phyloP scores from a whole-genome alignment of 2,329 filamentous ascomycete genomes.

The Annulohypoxylon truncatum region DNA sequence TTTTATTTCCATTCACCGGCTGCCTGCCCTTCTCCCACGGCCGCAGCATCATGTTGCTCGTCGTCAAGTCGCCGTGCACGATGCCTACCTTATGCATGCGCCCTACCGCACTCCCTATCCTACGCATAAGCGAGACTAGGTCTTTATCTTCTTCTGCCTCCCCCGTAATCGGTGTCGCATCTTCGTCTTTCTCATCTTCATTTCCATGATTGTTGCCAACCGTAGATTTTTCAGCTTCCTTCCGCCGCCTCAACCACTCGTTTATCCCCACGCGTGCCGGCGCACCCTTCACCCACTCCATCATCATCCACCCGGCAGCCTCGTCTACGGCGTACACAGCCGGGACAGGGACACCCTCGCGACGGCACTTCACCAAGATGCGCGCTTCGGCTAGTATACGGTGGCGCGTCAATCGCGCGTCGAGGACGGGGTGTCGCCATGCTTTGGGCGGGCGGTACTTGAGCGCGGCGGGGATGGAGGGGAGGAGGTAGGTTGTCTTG shows the following conservation, averaged over 20 bases:
- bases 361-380: slow-evolving; percentile 80
- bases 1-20: slow-evolving; percentile 25
- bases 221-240: slow-evolving; percentile 49
- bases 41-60: slow-evolving; percentile 92
- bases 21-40: slow-evolving; percentile 50
- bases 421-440: slow-evolving; percentile 91
- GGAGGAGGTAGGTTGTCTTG: slow-evolving; percentile 81
- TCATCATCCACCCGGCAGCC: slow-evolving; percentile 76
- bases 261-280: slow-evolving; percentile 79
- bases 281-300: slow-evolving; percentile 84
- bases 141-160: slow-evolving; percentile 59
- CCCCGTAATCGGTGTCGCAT: slow-evolving; percentile 36
- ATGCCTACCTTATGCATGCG: slow-evolving; percentile 85
- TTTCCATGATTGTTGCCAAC: neutral
- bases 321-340: slow-evolving; percentile 78
- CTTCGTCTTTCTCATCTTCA: slow-evolving; percentile 28
- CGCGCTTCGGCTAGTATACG: slow-evolving; percentile 90
- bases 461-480: slow-evolving; percentile 77
- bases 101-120: slow-evolving; percentile 78
- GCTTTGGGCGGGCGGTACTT: slow-evolving; percentile 93
- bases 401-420: slow-evolving; percentile 85
- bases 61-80: slow-evolving; percentile 95
- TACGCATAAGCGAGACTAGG: slow-evolving; percentile 72
- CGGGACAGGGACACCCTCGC: slow-evolving; percentile 85
- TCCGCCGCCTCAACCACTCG: slow-evolving; percentile 69